Conservation (phyloP, 164 flowering plant species). For the Litsea cubeba region DNA sequence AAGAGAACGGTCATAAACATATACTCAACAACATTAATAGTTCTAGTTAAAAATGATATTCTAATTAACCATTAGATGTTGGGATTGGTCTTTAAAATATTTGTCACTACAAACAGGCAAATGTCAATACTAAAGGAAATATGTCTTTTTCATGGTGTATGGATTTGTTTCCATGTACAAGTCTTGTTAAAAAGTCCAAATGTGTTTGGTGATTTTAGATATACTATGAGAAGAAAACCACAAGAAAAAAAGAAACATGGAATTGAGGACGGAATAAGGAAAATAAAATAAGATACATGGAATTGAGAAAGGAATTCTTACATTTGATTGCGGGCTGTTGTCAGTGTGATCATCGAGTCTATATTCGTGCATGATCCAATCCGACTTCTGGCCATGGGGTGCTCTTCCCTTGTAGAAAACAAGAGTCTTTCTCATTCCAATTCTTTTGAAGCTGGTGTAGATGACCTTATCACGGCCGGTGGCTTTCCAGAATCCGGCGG, state of each 20-base stretch:
- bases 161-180: too few species aligned
- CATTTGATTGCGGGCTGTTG: conserved; percentile 24
- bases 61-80: background rate
- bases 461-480: conserved; percentile 93
- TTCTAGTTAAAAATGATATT: background rate
- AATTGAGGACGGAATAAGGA: background rate
- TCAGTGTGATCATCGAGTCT: conserved; percentile 59
- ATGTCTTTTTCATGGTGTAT: background rate
- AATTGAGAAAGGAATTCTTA: conserved; percentile 17
- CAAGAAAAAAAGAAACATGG: background rate
- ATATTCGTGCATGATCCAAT: conserved; percentile 98
- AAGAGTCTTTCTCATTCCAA: conserved; percentile 87
- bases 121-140: background rate
- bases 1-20: conserved; percentile 7
- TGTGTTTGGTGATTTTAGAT: background rate
- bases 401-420: conserved; percentile 91
- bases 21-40: background rate
- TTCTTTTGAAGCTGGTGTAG: conserved; percentile 52
- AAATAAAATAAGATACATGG: background rate
- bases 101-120: background rate
- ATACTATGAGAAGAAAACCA: background rate
- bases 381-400: conserved; percentile 89
- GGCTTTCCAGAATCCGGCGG: conserved; percentile 95
- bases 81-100: background rate
- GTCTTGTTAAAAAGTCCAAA: background rate